phyloP scores from a whole-genome alignment of 2,329 filamentous ascomycete genomes.

The Trichoderma arundinaceum region DNA sequence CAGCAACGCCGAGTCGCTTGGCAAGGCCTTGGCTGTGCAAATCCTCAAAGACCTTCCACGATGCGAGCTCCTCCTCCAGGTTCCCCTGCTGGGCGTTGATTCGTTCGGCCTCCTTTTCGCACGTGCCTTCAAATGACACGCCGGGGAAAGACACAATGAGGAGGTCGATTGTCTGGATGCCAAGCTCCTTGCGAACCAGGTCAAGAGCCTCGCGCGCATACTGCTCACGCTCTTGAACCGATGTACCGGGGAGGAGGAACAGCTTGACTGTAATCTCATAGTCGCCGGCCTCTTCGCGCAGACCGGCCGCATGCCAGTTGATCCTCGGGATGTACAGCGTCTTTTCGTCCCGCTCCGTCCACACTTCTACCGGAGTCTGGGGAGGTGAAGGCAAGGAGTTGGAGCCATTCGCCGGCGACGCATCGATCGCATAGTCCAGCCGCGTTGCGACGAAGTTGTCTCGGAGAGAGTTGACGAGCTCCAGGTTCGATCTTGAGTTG shows the following conservation, averaged over 20 bases:
- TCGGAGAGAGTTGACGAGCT: constrained; percentile 86
- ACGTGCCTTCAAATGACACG: constrained; percentile 90
- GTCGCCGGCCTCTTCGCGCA: constrained; percentile 79
- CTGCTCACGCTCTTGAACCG: constrained; percentile 65
- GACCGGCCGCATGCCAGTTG: constrained; percentile 70
- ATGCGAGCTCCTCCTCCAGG: constrained; percentile 69
- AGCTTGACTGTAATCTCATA: constrained; percentile 97
- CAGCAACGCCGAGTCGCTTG: constrained; percentile 79
- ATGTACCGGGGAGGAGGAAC: constrained; percentile 82
- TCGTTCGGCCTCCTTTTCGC: constrained; percentile 76
- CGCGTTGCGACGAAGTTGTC: constrained; percentile 80
- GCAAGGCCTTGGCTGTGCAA: constrained; percentile 75
- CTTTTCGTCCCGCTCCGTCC: constrained; percentile 69
- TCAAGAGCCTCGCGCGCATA: constrained; percentile 80
- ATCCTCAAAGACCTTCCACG: constrained; percentile 75
- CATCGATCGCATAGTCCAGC: constrained; percentile 57
- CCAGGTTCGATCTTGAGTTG: constrained; percentile 81
- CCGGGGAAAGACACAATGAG: constrained; percentile 93
- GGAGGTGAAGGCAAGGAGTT: constrained; percentile 39
- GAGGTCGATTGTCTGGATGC: constrained; percentile 77
- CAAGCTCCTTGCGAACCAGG: constrained; percentile 80
- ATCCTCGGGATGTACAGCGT: constrained; percentile 79
- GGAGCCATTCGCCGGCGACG: constrained; percentile 42
- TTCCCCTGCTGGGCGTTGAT: constrained; percentile 65
- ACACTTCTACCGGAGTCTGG: constrained; percentile 52